These are phyloP conservation scores for Candida succiphila DNA, from an alignment of 805 yeast species.

Conservation along the genomic window DNA sequence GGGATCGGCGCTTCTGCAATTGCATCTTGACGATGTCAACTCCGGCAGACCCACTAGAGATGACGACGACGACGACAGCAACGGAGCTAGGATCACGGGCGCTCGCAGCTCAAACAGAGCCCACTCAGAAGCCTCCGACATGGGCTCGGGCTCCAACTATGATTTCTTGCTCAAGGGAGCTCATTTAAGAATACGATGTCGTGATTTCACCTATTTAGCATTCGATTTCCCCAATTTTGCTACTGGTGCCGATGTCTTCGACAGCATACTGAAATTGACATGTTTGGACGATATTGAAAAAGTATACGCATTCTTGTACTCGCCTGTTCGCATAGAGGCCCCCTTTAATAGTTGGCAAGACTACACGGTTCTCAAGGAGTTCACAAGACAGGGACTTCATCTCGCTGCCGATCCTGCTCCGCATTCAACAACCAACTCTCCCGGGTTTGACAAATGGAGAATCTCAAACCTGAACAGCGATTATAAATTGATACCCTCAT, in stretches of 20 bases:
- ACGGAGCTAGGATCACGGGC: background rate
- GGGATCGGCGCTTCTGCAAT: slow-evolving; percentile 35
- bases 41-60: background rate
- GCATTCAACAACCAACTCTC: background rate
- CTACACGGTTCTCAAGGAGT: slow-evolving; percentile 56
- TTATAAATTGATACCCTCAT: slow-evolving; percentile 63
- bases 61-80: background rate
- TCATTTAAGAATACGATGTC: slow-evolving; percentile 62
- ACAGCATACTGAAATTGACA: slow-evolving; percentile 59
- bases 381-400: slow-evolving; percentile 50
- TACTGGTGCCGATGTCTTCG: slow-evolving; percentile 62
- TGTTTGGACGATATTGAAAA: slow-evolving; percentile 39
- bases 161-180: slow-evolving; percentile 25
- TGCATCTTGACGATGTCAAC: slow-evolving; percentile 5
- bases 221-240: slow-evolving; percentile 56
- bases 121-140: background rate
- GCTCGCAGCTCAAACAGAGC: background rate
- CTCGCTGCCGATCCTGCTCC: slow-evolving; percentile 18
- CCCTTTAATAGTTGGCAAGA: slow-evolving; percentile 63
- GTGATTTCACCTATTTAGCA: slow-evolving; percentile 77
- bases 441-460: slow-evolving; percentile 46
- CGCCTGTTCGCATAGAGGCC: slow-evolving; percentile 63
- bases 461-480: slow-evolving; percentile 51
- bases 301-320: slow-evolving; percentile 76
- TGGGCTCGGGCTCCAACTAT: background rate